Evolutionary conservation across 2,329 filamentous ascomycete genomes (phyloP).

Genomic region (Thelonectria rubi): DNA sequence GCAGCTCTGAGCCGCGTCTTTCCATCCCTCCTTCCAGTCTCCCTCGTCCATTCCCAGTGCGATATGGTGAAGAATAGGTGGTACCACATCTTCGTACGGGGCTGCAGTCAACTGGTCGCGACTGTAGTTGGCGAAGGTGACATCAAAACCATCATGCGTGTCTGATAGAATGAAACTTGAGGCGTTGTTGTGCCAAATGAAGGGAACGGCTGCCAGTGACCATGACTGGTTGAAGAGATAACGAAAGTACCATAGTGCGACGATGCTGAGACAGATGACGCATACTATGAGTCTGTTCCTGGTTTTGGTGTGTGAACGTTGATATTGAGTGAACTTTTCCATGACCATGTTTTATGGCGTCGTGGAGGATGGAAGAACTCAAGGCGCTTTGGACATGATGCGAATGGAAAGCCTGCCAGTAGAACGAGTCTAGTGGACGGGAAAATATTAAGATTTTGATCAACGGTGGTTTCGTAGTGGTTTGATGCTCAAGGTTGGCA

Average conservation of each 20-base stretch:
- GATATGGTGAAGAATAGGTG: slow-evolving; percentile 5
- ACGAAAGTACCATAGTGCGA: background rate
- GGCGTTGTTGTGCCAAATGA: too few relatives aligned
- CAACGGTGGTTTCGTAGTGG: background rate
- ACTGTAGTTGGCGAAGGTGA: slow-evolving; percentile 11
- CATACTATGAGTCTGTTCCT: background rate
- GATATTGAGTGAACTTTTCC: background rate
- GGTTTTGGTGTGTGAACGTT: background rate
- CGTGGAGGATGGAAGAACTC: background rate
- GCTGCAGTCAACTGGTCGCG: background rate
- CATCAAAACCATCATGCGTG: background rate
- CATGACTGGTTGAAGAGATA: too few relatives aligned
- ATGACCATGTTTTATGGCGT: background rate
- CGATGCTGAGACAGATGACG: background rate
- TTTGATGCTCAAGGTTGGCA: background rate
- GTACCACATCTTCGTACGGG: background rate
- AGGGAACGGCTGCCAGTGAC: too few relatives aligned
- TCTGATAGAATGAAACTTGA: too few relatives aligned
- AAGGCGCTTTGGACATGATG: background rate
- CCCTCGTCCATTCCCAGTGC: background rate
- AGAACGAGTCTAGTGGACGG: background rate
- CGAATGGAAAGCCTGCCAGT: background rate
- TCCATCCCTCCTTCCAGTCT: background rate
- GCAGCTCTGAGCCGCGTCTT: background rate
- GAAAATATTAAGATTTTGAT: background rate